Evolutionary conservation across 768 basidiomycete species (phyloP), one percentile per base, ranked within the genome.

Genomic region (Dentipellis sp.): DNA sequence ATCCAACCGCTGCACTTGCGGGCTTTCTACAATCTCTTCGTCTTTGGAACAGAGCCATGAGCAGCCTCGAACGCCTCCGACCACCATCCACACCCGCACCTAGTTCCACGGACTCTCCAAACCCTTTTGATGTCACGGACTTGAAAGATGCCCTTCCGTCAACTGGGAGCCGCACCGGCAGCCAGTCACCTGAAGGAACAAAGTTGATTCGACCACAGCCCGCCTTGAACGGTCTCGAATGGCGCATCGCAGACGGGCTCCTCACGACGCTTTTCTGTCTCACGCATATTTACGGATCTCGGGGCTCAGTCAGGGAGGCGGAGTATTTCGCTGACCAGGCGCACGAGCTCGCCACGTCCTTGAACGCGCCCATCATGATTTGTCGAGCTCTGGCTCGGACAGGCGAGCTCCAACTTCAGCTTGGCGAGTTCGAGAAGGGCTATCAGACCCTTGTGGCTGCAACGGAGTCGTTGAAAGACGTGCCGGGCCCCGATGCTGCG

Each of bases 291-390:
- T 91, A 93, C 62, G 74, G 83, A 17, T 67, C 71, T 0, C 81
- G 91, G 16, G 95, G 95, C 0, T 91, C 93, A 5, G 80, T 84
- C 3, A 80, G 87, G 19, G 92, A 94, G 63, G 84, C 91, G 1
- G 84, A 91, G 58, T 94, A 88, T 63, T 95, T 93, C 65, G 76
- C 86, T 0, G 75, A 85, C 40, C 86, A 92, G 65, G 88, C 88
- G 1, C 72, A 78, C n/a, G 81, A 84, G 17, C 72, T 97, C 1
- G 89, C 91, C 0, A 72, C 76, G 49, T 75, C 85, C 6, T 66
- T 92, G 10, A 84, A 83, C 58, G 80, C 86, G 0, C 82, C 86
- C 14, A 76, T 81, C 0, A 71, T 89, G 63, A 67, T 78, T 7
- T 80, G 84, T 19, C 79, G 87, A 9, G 88, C 90, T 0, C 68